phyloP scores from a whole-genome alignment of 2,329 filamentous ascomycete genomes.

The Apiospora aurea region DNA sequence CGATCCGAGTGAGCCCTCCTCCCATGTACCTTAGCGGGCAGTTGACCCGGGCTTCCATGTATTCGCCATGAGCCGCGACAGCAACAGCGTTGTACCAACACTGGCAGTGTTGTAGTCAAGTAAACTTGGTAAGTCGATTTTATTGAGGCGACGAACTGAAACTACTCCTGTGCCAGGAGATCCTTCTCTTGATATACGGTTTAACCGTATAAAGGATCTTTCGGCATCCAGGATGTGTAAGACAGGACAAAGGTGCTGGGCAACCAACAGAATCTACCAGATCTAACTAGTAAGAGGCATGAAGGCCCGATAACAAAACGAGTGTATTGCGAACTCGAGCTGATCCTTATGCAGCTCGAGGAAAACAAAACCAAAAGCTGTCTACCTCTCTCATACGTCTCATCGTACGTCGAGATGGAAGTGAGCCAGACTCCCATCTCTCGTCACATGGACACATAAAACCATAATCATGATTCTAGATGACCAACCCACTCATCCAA shows the following conservation, averaged over 20 bases:
- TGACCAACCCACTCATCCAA: background rate
- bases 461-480: slow-evolving; percentile 2
- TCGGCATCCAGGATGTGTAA: too few relatives aligned
- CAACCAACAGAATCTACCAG: too few relatives aligned
- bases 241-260: too few relatives aligned
- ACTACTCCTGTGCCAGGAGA: too few relatives aligned
- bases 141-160: too few relatives aligned
- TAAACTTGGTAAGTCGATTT: too few relatives aligned
- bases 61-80: background rate
- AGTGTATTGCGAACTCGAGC: slow-evolving; percentile 12
- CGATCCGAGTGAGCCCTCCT: background rate
- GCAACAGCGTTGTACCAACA: background rate
- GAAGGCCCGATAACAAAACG: background rate
- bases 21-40: background rate
- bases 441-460: background rate
- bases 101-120: too few relatives aligned
- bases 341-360: slow-evolving; percentile 2
- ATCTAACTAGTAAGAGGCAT: background rate
- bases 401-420: background rate
- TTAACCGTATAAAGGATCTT: too few relatives aligned
- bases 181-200: too few relatives aligned
- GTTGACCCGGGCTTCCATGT: background rate
- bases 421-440: background rate
- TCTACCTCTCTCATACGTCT: background rate
- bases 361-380: background rate